Evolutionary conservation across 2,329 filamentous ascomycete genomes (phyloP).

Genomic region (Fusarium denticulatum): DNA sequence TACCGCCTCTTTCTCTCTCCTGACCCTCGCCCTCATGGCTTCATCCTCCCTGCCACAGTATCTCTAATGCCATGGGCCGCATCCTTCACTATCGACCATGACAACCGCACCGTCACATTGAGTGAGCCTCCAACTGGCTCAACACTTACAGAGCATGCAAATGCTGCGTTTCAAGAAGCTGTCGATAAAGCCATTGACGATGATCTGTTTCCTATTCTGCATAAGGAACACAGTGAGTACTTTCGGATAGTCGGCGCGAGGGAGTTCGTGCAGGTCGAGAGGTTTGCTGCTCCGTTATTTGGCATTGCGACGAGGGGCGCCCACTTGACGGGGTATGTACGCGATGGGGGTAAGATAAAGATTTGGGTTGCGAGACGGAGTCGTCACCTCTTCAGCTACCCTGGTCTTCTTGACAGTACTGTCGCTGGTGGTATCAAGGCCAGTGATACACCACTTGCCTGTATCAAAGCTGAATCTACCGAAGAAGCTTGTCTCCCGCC

Average conservation of each 20-base stretch:
- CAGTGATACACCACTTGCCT: constrained; percentile 71
- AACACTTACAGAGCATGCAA: constrained; percentile 47
- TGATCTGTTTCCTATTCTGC: constrained; percentile 52
- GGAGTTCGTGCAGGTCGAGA: constrained; percentile 62
- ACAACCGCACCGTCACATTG: constrained; percentile 47
- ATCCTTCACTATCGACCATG: constrained; percentile 50
- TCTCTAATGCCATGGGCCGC: constrained; percentile 58
- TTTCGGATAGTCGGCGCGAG: constrained; percentile 54
- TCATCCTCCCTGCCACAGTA: constrained; percentile 58
- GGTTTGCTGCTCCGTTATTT: constrained; percentile 70
- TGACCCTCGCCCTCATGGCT: constrained; percentile 60
- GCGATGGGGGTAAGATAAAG: constrained; percentile 57
- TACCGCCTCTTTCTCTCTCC: constrained; percentile 58
- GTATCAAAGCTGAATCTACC: constrained; percentile 74
- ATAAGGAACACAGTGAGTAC: constrained; percentile 54
- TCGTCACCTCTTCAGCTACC: constrained; percentile 75
- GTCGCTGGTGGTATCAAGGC: constrained; percentile 81
- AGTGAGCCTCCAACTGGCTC: constrained; percentile 34
- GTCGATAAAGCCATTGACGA: constrained; percentile 52
- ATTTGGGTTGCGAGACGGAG: constrained; percentile 79
- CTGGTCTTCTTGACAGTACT: constrained; percentile 80
- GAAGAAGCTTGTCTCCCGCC: constrained; percentile 71
- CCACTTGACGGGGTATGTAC: constrained; percentile 72
- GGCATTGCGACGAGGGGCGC: constrained; percentile 73
- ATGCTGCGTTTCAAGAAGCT: constrained; percentile 51